A percentile compares a stretch with the other conserved stretches of the same genome.
Evolutionary conservation across 2,329 filamentous ascomycete genomes (phyloP).

Genomic region (Diaporthe destruens): DNA sequence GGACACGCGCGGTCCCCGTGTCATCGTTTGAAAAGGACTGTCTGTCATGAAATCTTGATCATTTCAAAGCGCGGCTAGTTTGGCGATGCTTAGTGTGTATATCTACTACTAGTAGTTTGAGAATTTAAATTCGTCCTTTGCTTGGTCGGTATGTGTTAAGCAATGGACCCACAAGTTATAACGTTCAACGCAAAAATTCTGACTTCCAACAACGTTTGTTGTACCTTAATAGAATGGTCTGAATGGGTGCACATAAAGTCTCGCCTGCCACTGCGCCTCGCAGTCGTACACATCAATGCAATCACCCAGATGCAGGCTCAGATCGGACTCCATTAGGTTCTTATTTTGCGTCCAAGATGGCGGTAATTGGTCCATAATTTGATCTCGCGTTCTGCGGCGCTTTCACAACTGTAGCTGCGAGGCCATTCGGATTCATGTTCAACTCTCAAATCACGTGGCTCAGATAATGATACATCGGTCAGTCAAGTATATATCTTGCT

Average conservation of each 20-base stretch:
- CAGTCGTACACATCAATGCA: too few species aligned
- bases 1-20: background rate
- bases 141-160: too few species aligned
- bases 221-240: too few species aligned
- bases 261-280: too few species aligned
- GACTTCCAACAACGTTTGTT: background rate
- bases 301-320: too few species aligned
- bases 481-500: background rate
- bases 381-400: background rate
- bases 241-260: too few species aligned
- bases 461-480: background rate
- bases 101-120: too few species aligned
- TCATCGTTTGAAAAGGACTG: background rate
- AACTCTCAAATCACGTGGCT: fast-evolving
- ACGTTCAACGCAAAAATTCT: too few species aligned
- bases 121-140: background rate
- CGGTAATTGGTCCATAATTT: background rate
- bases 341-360: too few species aligned
- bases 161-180: too few species aligned
- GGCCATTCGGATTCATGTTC: background rate
- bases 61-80: background rate
- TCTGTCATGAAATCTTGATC: background rate
- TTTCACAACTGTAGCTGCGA: background rate
- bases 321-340: too few species aligned
- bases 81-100: background rate